These are phyloP conservation scores for Parafenestella ontariensis DNA, from an alignment of 2,329 filamentous ascomycete species.

Conservation along the genomic window DNA sequence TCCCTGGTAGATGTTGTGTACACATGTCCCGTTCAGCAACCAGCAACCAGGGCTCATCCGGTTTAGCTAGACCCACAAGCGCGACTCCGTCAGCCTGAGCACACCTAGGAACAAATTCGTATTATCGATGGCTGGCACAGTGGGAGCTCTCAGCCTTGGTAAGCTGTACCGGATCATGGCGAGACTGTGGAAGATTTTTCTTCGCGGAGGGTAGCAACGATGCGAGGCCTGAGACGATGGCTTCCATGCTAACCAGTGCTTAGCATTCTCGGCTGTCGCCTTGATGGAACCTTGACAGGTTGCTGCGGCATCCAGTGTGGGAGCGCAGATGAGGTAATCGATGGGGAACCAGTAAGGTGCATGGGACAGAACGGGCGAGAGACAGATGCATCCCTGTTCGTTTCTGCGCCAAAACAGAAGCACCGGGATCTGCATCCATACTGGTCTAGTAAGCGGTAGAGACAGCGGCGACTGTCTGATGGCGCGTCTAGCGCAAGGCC, in stretches of 20 bases:
- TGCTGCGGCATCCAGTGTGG: constrained; percentile 34
- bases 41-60: constrained; percentile 3
- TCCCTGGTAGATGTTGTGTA: constrained; percentile 31
- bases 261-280: constrained; percentile 26
- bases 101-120: constrained; percentile 15
- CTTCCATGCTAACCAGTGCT: constrained; percentile 25
- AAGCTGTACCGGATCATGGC: constrained; percentile 12
- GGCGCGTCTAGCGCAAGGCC: constrained; percentile 36
- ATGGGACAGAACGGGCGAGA: constrained; percentile 32
- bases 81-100: constrained; percentile 17
- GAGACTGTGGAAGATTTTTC: no score
- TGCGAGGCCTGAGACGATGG: constrained; percentile 25
- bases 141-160: constrained; percentile 10
- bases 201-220: constrained; percentile 10
- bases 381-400: constrained; percentile 35
- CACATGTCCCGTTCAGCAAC: not conserved
- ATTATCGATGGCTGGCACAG: constrained; percentile 12
- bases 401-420: constrained; percentile 44
- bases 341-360: constrained; percentile 17
- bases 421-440: constrained; percentile 40
- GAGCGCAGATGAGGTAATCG: constrained; percentile 35
- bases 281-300: constrained; percentile 42
- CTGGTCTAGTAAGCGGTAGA: constrained; percentile 31
- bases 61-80: constrained; percentile 26
- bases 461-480: constrained; percentile 30